phyloP scores from a whole-genome alignment of 176 grass and related monocot genomes.

The Stipa capillata region DNA sequence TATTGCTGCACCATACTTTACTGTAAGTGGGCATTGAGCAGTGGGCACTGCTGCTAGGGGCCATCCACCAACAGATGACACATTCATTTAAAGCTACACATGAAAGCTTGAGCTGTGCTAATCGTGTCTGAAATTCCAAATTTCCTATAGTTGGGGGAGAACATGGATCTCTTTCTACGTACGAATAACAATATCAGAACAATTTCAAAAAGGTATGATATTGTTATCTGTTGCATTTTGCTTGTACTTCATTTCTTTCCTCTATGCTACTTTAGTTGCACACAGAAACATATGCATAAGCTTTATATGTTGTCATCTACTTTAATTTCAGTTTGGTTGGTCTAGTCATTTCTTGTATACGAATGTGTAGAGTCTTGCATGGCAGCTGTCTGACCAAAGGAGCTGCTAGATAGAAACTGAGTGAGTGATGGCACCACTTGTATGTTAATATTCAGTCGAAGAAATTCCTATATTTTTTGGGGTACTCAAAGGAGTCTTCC shows the following conservation, averaged over 20 bases:
- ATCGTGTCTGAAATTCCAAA: constrained; percentile 20
- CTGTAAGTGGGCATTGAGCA: neutral
- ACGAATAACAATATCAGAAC: constrained; percentile 57
- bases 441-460: neutral
- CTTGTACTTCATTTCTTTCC: neutral
- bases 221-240: constrained; percentile 8
- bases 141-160: constrained; percentile 39
- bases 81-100: constrained; percentile 5
- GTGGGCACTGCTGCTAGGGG: neutral
- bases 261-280: neutral
- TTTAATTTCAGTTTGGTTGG: neutral
- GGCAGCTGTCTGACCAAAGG: neutral
- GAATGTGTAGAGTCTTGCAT: constrained; percentile 4
- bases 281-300: neutral
- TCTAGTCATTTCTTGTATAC: neutral
- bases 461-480: neutral
- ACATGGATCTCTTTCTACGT: constrained; percentile 45
- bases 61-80: neutral
- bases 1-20: neutral
- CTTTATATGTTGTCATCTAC: neutral
- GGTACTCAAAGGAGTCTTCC: neutral
- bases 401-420: neutral
- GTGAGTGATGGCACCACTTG: neutral
- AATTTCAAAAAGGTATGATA: constrained; percentile 58
- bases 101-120: constrained; percentile 20